phyloP scores from a whole-genome alignment of 192 early-diverging fungal species.

The Backusella parvicylindrica region DNA sequence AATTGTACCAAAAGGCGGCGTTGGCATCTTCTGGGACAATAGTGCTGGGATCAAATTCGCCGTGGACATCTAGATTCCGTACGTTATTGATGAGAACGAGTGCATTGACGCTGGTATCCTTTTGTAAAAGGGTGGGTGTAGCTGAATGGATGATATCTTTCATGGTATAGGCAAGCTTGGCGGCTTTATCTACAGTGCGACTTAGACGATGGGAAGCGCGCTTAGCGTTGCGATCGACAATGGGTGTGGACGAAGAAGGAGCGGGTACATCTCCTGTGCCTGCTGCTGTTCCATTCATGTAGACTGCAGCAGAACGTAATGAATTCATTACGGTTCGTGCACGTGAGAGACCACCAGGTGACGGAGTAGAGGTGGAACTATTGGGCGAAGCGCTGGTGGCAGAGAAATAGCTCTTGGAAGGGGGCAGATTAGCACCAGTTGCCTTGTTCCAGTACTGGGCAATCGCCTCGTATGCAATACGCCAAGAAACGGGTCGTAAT shows the following conservation, averaged over 20 bases:
- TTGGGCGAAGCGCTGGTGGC: not conserved
- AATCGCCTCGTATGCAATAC: slow-evolving; percentile 27
- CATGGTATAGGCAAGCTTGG: slow-evolving; percentile 13
- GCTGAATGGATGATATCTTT: not conserved
- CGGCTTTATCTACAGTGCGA: slow-evolving; percentile 27
- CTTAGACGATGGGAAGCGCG: slow-evolving; percentile 24
- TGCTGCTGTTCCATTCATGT: not conserved
- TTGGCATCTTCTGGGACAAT: slow-evolving; percentile 23
- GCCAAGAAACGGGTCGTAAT: slow-evolving; percentile 19
- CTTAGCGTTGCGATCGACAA: not conserved
- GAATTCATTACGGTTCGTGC: slow-evolving; percentile 32
- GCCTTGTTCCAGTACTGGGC: slow-evolving; percentile 32
- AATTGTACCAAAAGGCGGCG: slow-evolving; percentile 24
- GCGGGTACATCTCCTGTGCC: not conserved
- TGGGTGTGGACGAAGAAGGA: not conserved
- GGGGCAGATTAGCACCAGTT: not conserved
- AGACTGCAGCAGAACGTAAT: slow-evolving; percentile 12
- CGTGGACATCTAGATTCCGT: not conserved
- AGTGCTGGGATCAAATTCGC: slow-evolving; percentile 13
- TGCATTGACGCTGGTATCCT: not conserved
- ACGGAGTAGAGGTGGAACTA: not conserved
- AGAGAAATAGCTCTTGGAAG: slow-evolving; percentile 23
- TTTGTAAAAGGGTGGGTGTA: not conserved
- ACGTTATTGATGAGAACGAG: not conserved
- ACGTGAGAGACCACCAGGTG: slow-evolving; percentile 13